Percentiles rank a stretch among this genome's conserved stretches.
Conservation (phyloP, 148 eudicot genomes). For the Heliamphora exappendiculata region DNA sequence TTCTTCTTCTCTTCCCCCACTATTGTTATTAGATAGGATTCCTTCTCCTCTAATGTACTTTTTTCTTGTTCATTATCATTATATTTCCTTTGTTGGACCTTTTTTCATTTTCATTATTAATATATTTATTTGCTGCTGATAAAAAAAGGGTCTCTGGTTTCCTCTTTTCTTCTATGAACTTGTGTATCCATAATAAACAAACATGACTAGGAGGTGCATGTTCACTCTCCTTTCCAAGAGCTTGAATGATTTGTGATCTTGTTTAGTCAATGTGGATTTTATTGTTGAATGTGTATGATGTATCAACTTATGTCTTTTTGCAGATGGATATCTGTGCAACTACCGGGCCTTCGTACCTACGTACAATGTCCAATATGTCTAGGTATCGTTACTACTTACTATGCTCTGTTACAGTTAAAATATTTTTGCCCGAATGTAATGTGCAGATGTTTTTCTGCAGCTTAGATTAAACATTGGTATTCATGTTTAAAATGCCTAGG, state of each 20-base stretch:
- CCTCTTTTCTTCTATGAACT: background rate
- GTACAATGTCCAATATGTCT: slow-evolving; percentile 50
- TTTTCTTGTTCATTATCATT: no score
- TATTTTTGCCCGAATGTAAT: background rate
- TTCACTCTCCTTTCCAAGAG: background rate
- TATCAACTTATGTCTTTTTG: slow-evolving; percentile 11
- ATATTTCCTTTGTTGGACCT: no score
- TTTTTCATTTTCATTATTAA: no score
- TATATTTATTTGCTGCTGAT: no score
- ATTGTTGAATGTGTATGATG: background rate
- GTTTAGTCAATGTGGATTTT: background rate
- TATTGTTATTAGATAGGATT: no score
- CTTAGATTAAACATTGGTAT: background rate
- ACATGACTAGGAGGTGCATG: background rate
- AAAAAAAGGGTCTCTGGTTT: background rate
- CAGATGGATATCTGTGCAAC: slow-evolving; percentile 35
- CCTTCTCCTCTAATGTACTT: no score
- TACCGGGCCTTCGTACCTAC: slow-evolving; percentile 33
- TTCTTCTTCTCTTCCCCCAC: no score
- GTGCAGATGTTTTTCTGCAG: background rate
- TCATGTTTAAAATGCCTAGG: background rate
- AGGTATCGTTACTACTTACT: slow-evolving; percentile 17
- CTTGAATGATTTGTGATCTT: background rate
- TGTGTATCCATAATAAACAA: background rate
- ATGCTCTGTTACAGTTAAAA: background rate